Base-by-base conservation (phyloP, 2,329 filamentous ascomycete genomes). In the Calonectria pseudoturangicola region DNA sequence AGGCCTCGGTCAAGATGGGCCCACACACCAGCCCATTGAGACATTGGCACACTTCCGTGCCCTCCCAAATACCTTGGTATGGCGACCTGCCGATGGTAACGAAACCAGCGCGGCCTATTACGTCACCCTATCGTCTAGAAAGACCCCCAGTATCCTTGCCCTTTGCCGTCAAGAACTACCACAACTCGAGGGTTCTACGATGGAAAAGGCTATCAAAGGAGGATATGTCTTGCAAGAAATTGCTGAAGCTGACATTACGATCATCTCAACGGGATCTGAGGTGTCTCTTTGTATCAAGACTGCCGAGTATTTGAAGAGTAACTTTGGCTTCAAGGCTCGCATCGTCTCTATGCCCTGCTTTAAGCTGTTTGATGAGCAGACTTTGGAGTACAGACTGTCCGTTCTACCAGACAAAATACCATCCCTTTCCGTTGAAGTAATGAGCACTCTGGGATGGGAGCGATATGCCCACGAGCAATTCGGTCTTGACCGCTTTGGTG, bases 381-480 rank as follows among this genome's bases (percentile, higher is more conserved):
- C 90, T 85, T 98, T 98, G 93, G 95, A 96, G 78, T 99, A 99
- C 92, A 93, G 93, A 85, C 93, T 98, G 79, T 93, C 92, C 79
- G 94, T 98, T 78, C 92, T 99, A 76, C 97, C 96, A 81, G 95
- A 98, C 84, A 96, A 96, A 79, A 96, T 98, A 84, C 96, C 97
- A 79, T 92, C 95, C 74, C 86, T 99, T 86, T 97, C 94, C 69
- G 94, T 99, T 79, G 97, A 99, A 90, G 96, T 95, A 85, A 97
- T 98, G 94, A 94, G 91, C 86, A 99, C 97, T 79, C 93, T 98
- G 87, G 97, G 97, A 80, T 99, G 97, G 97, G 96, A 98, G 91
- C 94, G 96, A 86, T 99, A 98, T 89, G 94, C 95, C 73, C 96
- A 98, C 88, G 97, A 99, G 92, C 97, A 99, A 89, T 99, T 99